Base-by-base conservation (phyloP, 768 basidiomycete species). In the Boletus reticuloceps region DNA sequence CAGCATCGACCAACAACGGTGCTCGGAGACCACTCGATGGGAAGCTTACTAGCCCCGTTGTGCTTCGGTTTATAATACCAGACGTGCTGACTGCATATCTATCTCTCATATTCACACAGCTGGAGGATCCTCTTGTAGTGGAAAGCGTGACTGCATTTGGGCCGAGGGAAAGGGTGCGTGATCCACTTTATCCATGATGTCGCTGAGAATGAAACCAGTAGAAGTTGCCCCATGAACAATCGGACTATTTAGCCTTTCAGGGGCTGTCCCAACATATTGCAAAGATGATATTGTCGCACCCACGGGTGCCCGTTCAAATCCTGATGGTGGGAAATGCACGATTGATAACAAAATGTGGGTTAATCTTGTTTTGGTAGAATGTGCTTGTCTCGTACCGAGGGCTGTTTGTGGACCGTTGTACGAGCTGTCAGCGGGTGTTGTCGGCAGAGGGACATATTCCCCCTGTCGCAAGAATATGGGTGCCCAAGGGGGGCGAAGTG, bases 61-160 rank as follows among this genome's bases (percentile, higher is more conserved):
- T 82, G 40, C 64, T 91, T 31, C 82, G 86, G 39, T 81, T 88
- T 58, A 75, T 74, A 16, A 81, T 89, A 52, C 74, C 75, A 3
- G 87, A 91, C 60, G 83, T 90, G 46, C 70, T 90, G 53, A 82
- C 76, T 7, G 82, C 83, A 53, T 91, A 84, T 72, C 64, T 90
- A 42, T 81, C 79, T 7, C 69, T 84, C 36, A 75, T 72, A 32
- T 72, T 77, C 50, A 69, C 62, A 3, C 61, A 58, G 29, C 54
- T 66, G 36, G 72, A 73, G 19, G 72, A 72, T 37, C 60, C 67
- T n/a, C 71, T 84, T 38, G 59, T 79, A 13, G 79, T 85, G 31
- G 87, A 89, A 63, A 86, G 77, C 51, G 77, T 88, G 42, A 77
- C 83, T n/a, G 80, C 79, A 11, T 88, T 90, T 67, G 89, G 86